Base-by-base conservation (phyloP, 805 yeast species). In the Saccharomycopsis lassenensis region DNA sequence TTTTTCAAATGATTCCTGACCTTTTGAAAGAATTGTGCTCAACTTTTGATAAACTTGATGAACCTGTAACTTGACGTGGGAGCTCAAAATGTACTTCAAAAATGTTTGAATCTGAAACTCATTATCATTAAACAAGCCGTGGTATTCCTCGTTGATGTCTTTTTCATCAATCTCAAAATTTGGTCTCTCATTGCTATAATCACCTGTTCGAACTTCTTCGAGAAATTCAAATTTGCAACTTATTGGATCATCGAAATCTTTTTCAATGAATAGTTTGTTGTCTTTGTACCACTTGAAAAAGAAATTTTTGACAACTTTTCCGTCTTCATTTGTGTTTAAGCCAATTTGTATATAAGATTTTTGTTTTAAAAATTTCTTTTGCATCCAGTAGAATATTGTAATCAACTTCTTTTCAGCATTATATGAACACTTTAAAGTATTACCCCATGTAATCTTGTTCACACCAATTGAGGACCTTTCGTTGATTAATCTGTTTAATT, bases 361-460 rank as follows among this genome's bases (percentile, higher is more conserved):
- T 11, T 28, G 20, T 23, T 43, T 43, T 8, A 18, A 21, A 31
- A 18, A 19, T 5, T 27, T 31, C 20, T 43, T 43, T 15, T 37
- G 42, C 15, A 26, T 37, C 46, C 46, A 43, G 27, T 43, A 43
- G 21, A 19, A 34, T 5, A 43, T 29, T 3, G 33, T 27, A n/a
- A 43, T 31, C 5, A 16, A 19, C 15, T 36, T 37, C 25, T 25
- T 31, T 27, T 43, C 41, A 5, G 40, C 33, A 16, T 16, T 17
- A 20, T 40, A 35, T 5, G 29, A 15, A 23, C 16, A 33, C 16
- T 27, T 30, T 10, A 43, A 23, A 29, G 37, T 40, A 3, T 41
- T 24, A 18, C 46, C 46, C 46, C 46, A 43, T 11, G 37, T 43
- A n/a, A 40, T 24, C 23, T 31, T 36, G 25, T 36, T 40, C 11